Evolutionary conservation across 23 red algal species (phyloP), one percentile per base, ranked within the genome.

Genomic region (Gracilaria caudata): DNA sequence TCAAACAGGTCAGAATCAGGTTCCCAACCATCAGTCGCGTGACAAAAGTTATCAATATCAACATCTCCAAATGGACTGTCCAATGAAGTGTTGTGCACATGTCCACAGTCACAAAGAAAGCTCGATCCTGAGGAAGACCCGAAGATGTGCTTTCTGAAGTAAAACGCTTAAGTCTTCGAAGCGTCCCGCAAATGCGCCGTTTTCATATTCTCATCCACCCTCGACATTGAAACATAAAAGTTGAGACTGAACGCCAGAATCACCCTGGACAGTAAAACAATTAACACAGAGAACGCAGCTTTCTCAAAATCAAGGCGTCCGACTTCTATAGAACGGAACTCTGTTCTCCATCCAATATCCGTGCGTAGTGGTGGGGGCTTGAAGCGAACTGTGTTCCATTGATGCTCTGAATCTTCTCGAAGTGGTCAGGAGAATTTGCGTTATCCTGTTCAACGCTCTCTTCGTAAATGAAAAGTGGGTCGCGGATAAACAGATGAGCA

Each of bases 361-460:
- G 78, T 79, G 3, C 89, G 86, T 25, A 63, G 59, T 33, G 92
- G 83, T 30, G 97, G 97, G 33, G 93, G 97, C 70, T 99, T 99
- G 49, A 99, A 95, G 5, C 97, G 88, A 51, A 99, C 97, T 16
- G 97, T 99, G 54, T 99, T 99, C 97, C 97, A 99, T 99, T 99
- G 14, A 93, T 99, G 51, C 89, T 94, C 83, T 99, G 97, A 36
- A 99, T 95, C 45, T 99, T 99, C 73, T 99, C 97, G 91, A 99
- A 99, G 80, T 99, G 97, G 13, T 91, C 93, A 45, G 86, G 87
- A 26, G 47, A 83, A 5, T 59, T 78, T 40, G 53, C 73, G 65
- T 99, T 92, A 25, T 95, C 84, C 53, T 92, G 77, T 5, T 92
- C 68, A 26, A 93, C 60, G 13, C 78, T 87, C 57, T 95, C 93